Evolutionary conservation across 345 rosid species (phyloP).

Genomic region (Salix dunnii): DNA sequence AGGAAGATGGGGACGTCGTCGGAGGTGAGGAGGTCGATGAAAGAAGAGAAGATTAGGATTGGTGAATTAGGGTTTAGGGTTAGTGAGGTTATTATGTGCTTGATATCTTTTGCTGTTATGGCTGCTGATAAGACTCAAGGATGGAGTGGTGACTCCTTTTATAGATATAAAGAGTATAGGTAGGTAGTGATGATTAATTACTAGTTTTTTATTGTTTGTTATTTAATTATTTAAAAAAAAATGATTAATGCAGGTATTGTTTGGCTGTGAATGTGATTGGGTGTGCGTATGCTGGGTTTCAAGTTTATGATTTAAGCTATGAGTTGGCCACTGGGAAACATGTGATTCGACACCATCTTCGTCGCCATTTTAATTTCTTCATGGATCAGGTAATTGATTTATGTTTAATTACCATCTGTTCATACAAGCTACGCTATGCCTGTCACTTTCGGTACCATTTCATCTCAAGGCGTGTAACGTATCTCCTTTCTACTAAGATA

Average conservation of each 20-base stretch:
- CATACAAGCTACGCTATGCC: background rate
- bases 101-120: conserved; percentile 94
- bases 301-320: conserved; percentile 61
- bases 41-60: conserved; percentile 33
- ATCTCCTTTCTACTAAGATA: too few relatives aligned
- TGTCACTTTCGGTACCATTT: background rate
- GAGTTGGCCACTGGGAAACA: conserved; percentile 49
- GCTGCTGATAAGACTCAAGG: conserved; percentile 95
- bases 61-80: conserved; percentile 66
- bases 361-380: conserved; percentile 55
- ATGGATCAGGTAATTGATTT: conserved; percentile 77
- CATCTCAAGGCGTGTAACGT: background rate
- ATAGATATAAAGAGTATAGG: conserved; percentile 94
- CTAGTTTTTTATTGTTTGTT: background rate
- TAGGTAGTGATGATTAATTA: conserved; percentile 4
- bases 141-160: conserved; percentile 96
- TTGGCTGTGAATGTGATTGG: conserved; percentile 72
- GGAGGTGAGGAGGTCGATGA: conserved; percentile 35
- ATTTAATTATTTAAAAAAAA: background rate
- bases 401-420: background rate
- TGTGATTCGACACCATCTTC: conserved; percentile 47
- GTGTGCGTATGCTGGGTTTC: conserved; percentile 68
- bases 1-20: conserved; percentile 32
- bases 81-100: conserved; percentile 57
- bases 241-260: conserved; percentile 54